These are phyloP conservation scores for Grigorovia transvaalensis DNA, from an alignment of 805 yeast genomes.

Conservation along the genomic window DNA sequence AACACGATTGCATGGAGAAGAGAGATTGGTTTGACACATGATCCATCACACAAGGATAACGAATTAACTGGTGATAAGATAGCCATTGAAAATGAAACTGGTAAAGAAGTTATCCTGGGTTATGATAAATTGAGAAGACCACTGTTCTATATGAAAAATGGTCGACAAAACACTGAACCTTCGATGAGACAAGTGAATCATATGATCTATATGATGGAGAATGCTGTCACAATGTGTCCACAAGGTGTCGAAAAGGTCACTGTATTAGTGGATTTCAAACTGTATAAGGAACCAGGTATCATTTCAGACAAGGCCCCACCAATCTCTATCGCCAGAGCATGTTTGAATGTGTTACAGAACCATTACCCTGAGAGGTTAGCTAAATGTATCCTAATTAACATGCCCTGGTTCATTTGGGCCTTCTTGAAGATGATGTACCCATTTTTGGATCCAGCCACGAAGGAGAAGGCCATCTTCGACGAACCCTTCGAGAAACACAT, in stretches of 20 bases:
- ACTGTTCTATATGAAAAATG: slow-evolving; percentile 41
- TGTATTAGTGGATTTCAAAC: slow-evolving; percentile 45
- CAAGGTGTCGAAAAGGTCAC: slow-evolving; percentile 50
- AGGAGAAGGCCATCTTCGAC: slow-evolving; percentile 47
- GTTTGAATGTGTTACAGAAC: slow-evolving; percentile 40
- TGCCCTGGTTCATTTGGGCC: slow-evolving; percentile 48
- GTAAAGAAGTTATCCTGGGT: slow-evolving; percentile 44
- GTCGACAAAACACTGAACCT: slow-evolving; percentile 45
- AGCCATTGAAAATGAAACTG: slow-evolving; percentile 40
- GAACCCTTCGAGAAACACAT: slow-evolving; percentile 47
- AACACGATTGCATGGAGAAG: slow-evolving; percentile 47
- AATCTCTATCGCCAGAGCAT: slow-evolving; percentile 40
- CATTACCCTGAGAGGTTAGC: slow-evolving; percentile 54
- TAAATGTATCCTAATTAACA: slow-evolving; percentile 42
- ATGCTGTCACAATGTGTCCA: slow-evolving; percentile 43
- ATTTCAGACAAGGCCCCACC: slow-evolving; percentile 39
- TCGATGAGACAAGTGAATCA: slow-evolving; percentile 45
- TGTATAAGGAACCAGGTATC: slow-evolving; percentile 29
- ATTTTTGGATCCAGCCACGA: slow-evolving; percentile 48
- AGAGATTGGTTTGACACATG: slow-evolving; percentile 37
- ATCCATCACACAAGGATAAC: slow-evolving; percentile 21
- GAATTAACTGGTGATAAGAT: slow-evolving; percentile 34
- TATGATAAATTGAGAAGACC: slow-evolving; percentile 46
- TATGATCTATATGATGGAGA: slow-evolving; percentile 46
- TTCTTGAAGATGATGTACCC: slow-evolving; percentile 48